Base-by-base conservation (phyloP, 78 protist genomes). In the Paulinella micropora region DNA sequence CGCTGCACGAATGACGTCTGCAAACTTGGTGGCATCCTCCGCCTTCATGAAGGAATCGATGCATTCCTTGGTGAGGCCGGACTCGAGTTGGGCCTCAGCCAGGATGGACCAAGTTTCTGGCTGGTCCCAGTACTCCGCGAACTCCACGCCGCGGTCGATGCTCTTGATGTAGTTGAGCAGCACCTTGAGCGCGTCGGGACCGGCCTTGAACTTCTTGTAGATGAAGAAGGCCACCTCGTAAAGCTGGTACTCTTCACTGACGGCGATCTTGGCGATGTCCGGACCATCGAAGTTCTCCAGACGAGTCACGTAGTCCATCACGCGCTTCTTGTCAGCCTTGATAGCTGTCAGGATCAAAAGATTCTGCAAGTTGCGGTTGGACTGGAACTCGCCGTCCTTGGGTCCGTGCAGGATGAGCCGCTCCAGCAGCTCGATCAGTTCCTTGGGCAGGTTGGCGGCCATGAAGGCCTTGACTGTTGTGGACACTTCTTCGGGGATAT, bases 141-240 rank as follows among this genome's bases (percentile, higher is more conserved):
- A 99, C 83, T 97, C 98, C 73, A 79, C 51, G 29, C 99, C 99
- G 34, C 99, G 93, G 51, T 94, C 95, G 28, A 98, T 86, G 40
- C 86, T 40, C 37, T 83, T n/a, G 64, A 96, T 92, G 92, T 98
- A 29, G 9, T 96, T 88, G 81, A 98, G 73, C 28, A 98, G 95
- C 36, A 98, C 99, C 51, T 95, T 37, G 41, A 38, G 77, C 38
- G 90, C 88, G 83, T 82, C 87, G 51, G 31, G 77, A 34, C 39
- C 79, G 38, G 36, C 0, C 37, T 51, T 41, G 86, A 39, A 3
- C 39, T 88, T 91, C 87, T 86, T 51, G 84, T 37, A 89, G 41
- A 98, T 94, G 67, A 93, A 91, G 92, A 98, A 98, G 23, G 99
- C 99, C 88, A 97, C 99, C 91, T 99, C 99, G 91, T 41, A 96